Base-by-base conservation (phyloP, 345 rosid genomes). In the Mercurialis annua region DNA sequence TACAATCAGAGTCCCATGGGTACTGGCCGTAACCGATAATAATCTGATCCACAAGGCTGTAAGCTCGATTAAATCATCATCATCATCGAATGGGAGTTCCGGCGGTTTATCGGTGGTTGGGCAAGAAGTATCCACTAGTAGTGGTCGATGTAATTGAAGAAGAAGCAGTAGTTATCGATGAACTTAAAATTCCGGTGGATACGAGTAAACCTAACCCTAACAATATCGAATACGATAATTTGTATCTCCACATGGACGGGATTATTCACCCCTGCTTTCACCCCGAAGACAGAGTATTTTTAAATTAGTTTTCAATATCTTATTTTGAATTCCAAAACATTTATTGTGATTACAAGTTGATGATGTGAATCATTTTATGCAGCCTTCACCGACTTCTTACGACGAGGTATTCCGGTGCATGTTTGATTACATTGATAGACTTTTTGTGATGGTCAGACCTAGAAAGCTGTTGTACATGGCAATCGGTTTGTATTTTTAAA, bases 181-280 rank as follows among this genome's bases (percentile, higher is more conserved):
- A 87, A 62, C 84, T 77, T 65, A 69, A 77, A 64, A 72, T 92
- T 67, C 96, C 98, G 3, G 88, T 94, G 56, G 89, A 94, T 69
- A 84, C 98, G 10, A 91, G 97, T 61, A 80, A 78, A 70, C 86
- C 89, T 62, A 91, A 89, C 62, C 97, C 99, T 10, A 94, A 91
- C 70, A 72, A 73, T 17, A 18, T 86, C 53, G 98, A 94, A 71
- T 94, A 74, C 66, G 99, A 94, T 63, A 91, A 92, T 78, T 78
- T 94, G 26, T 94, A 92, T 78, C 99, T 94, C 82, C 98, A 94
- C 51, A 94, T 92, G 99, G 92, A 94, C 76, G 96, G 96, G 83
- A 94, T 94, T 69, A 88, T 94, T 53, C 99, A 94, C 47, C 99
- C 99, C 3, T 94, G 99, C 73, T 94, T 94, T 63, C 99, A 94